Base-by-base conservation (phyloP, 2,329 filamentous ascomycete genomes). In the Falciphora oryzae region DNA sequence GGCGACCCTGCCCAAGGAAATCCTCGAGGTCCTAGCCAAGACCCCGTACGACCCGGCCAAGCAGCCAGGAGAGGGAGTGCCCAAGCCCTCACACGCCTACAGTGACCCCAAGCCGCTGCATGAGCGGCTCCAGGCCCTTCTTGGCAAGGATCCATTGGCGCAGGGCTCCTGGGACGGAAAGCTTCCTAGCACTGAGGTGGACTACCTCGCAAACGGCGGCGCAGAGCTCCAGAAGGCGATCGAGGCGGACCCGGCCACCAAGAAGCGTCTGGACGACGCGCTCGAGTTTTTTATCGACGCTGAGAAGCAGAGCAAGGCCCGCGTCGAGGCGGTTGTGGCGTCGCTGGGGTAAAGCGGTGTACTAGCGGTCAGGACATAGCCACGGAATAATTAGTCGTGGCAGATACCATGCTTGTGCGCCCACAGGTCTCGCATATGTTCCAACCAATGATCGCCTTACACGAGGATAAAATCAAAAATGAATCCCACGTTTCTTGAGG, bases 191-290 rank as follows among this genome's bases (percentile, higher is more conserved):
- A 78, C 75, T 1, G 73, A 77, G 27, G 71, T 79, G 2, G 79
- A 83, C 67, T 83, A 81, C 65, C 76, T 83, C 18, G 77, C 77
- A 6, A 73, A 82, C 62, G 74, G 75, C 8, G 81, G 81, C 5
- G 75, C 68, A 35, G 75, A 73, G 65, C 72, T 84, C 28, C 74
- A 79, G 14, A 75, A 75, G 63, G 77, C 79, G 6, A 79, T 80
- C 63, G 72, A 72, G 38, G 71, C 71, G 14, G 79, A 82, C 59
- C 68, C 75, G 0, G 69, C 76, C 31, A 74, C 75, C 1, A 72
- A 71, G 53, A 72, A 72, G n/a, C 73, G 79, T 5, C 69, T 81
- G 25, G 70, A 70, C 18, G 73, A 75, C 64, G 78, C 78, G 13
- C 68, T 81, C 35, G 72, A 74, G 28, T 69, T 80, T n/a, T 81